Conservation (phyloP, 768 basidiomycete genomes). For the Leccinum fibrillosum region DNA sequence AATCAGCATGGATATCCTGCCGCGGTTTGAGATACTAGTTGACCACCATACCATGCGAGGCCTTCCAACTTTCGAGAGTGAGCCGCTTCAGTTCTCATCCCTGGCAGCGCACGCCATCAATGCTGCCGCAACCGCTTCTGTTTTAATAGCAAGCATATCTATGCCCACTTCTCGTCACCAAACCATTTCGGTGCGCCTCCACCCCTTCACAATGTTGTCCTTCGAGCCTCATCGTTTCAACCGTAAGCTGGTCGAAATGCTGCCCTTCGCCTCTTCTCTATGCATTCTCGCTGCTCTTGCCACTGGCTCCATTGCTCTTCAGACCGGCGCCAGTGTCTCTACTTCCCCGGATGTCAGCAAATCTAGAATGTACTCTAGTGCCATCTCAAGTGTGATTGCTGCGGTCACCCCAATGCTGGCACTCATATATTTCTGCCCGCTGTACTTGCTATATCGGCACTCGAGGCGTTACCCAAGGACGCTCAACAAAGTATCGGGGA, state of each 20-base stretch:
- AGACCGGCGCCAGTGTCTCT: slow-evolving; percentile 13
- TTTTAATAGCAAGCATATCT: slow-evolving; percentile 28
- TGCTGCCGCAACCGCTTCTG: slow-evolving; percentile 31
- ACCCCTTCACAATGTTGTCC: slow-evolving; percentile 13
- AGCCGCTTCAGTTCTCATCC: slow-evolving; percentile 25
- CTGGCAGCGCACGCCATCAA: slow-evolving; percentile 29
- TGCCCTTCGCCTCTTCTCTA: slow-evolving; percentile 33
- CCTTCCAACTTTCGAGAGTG: slow-evolving; percentile 29
- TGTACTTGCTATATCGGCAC: slow-evolving; percentile 50
- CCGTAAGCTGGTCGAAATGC: slow-evolving; percentile 36
- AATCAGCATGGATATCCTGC: slow-evolving; percentile 25
- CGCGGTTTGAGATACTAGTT: slow-evolving; percentile 17
- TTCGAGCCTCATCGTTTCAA: slow-evolving; percentile 9
- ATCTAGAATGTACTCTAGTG: slow-evolving; percentile 34
- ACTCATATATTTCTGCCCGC: slow-evolving; percentile 46
- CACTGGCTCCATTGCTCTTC: slow-evolving; percentile 31
- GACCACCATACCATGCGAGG: slow-evolving; percentile 30
- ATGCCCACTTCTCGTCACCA: slow-evolving; percentile 25
- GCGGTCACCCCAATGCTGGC: slow-evolving; percentile 34
- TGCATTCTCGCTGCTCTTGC: slow-evolving; percentile 35
- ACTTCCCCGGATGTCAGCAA: slow-evolving; percentile 21
- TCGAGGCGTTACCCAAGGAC: slow-evolving; percentile 44
- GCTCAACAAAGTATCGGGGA: slow-evolving; percentile 48
- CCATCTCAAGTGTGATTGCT: slow-evolving; percentile 35
- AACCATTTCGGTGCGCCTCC: slow-evolving; percentile 29